These are phyloP conservation scores for Cicer cuneatum DNA, from an alignment of 306 rosid genomes.

Conservation along the genomic window DNA sequence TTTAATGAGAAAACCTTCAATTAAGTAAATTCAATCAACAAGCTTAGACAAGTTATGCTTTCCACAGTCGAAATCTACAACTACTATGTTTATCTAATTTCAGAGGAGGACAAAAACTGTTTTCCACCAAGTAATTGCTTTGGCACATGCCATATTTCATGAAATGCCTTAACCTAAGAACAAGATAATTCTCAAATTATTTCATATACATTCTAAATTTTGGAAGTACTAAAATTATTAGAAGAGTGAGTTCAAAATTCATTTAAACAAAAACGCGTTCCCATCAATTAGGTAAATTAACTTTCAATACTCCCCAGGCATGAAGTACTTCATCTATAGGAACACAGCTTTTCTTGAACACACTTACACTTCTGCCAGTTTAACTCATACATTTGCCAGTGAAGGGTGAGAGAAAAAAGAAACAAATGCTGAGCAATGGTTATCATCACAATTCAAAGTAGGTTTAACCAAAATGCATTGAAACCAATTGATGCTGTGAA, in stretches of 20 bases:
- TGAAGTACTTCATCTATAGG: constrained; percentile 11
- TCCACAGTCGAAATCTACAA: constrained; percentile 20
- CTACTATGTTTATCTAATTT: constrained; percentile 11
- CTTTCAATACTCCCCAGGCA: not conserved
- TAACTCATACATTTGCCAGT: constrained; percentile 2
- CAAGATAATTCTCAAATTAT: constrained; percentile 2
- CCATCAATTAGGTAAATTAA: not conserved
- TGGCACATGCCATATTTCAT: constrained; percentile 5
- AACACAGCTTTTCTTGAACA: not conserved
- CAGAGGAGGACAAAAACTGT: not conserved
- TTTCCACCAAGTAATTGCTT: constrained; percentile 2
- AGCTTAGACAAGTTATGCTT: constrained; percentile 24
- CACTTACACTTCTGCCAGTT: constrained; percentile 6
- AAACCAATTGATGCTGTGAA: constrained; percentile 26
- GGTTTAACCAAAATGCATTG: constrained; percentile 7
- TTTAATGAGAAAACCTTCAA: not conserved
- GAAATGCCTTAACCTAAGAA: constrained; percentile 1
- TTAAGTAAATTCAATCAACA: not conserved
- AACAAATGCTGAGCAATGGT: constrained; percentile 3
- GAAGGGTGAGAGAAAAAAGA: constrained; percentile 18
- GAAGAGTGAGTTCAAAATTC: constrained; percentile 28
- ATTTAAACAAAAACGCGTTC: not conserved
- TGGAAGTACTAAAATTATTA: constrained; percentile 25
- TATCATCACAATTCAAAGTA: constrained; percentile 28
- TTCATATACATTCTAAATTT: constrained; percentile 8